A percentile compares a stretch with the other conserved stretches of the same genome.
Conservation (phyloP, 192 early-diverging fungal genomes). For the Chytriomyces sp. region DNA sequence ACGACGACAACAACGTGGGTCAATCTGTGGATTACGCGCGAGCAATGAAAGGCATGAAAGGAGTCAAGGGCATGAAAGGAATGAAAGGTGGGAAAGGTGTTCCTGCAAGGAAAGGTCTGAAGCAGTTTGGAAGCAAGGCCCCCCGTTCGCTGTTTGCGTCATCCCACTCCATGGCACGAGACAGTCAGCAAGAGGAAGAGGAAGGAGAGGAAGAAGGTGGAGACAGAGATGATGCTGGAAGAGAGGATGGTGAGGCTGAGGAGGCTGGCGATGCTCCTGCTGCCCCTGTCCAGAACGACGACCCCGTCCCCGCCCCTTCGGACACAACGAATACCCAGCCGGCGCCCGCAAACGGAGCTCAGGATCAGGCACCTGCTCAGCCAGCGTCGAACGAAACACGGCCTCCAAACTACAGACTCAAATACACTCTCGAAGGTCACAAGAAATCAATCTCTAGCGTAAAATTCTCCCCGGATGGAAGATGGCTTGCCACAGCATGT, state of each 20-base stretch:
- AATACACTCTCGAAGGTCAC: slow-evolving; percentile 90
- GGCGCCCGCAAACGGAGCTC: neutral
- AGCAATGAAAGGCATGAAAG: neutral
- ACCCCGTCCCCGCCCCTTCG: neutral
- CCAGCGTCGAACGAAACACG: neutral
- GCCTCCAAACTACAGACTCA: slow-evolving; percentile 81
- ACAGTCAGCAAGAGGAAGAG: neutral
- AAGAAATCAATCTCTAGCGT: slow-evolving; percentile 92
- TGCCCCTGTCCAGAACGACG: neutral
- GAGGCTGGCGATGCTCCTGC: neutral
- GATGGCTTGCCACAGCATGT: slow-evolving; percentile 92
- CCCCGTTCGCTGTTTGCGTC: neutral
- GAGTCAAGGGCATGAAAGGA: neutral
- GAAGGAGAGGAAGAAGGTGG: neutral
- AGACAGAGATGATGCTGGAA: neutral
- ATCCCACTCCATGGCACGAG: neutral
- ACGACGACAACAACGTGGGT: neutral
- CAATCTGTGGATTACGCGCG: neutral
- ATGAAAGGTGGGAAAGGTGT: neutral
- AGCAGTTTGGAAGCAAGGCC: neutral
- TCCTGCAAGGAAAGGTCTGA: neutral
- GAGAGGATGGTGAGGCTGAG: neutral
- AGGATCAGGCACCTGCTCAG: neutral
- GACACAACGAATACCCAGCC: neutral
- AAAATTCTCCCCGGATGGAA: slow-evolving; percentile 98